Conservation (phyloP, 306 rosid species). For the Alnus glutinosa region DNA sequence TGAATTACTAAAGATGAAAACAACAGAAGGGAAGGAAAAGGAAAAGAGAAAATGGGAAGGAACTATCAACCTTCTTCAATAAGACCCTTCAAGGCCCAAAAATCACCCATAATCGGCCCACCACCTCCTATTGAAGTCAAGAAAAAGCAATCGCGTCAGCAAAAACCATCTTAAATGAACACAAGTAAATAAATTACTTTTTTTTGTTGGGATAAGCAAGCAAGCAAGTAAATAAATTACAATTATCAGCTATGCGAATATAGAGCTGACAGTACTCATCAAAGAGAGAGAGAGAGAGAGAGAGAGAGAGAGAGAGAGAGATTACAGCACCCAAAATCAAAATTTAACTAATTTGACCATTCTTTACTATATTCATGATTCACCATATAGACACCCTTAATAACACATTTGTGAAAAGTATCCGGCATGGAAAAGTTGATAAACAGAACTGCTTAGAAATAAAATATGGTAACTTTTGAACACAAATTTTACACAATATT, state of each 20-base stretch:
- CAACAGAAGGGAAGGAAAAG: neutral
- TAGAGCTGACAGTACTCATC: neutral
- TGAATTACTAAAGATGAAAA: neutral
- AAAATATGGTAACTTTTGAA: neutral
- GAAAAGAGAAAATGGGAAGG: neutral
- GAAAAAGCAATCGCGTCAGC: constrained; percentile 36
- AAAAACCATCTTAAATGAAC: constrained; percentile 4
- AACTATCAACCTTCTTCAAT: constrained; percentile 70
- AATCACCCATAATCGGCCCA: constrained; percentile 98
- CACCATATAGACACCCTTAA: neutral
- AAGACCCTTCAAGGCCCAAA: constrained; percentile 97
- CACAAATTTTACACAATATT: neutral
- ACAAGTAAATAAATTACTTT: neutral
- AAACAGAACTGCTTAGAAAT: neutral
- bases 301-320: neutral
- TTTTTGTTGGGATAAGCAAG: too few relatives aligned
- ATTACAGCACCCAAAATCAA: neutral
- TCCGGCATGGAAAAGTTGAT: neutral
- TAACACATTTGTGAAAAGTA: neutral
- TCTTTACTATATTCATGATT: neutral
- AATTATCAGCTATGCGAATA: neutral
- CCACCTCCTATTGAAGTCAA: constrained; percentile 74
- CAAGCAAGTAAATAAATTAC: neutral
- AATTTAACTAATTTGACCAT: neutral
- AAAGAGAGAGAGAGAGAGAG: too few relatives aligned